Percentiles rank a stretch among this genome's conserved stretches.
These are phyloP conservation scores for Quaeritorhiza haematococci DNA, from an alignment of 371 early-diverging fungal species.

Conservation along the genomic window DNA sequence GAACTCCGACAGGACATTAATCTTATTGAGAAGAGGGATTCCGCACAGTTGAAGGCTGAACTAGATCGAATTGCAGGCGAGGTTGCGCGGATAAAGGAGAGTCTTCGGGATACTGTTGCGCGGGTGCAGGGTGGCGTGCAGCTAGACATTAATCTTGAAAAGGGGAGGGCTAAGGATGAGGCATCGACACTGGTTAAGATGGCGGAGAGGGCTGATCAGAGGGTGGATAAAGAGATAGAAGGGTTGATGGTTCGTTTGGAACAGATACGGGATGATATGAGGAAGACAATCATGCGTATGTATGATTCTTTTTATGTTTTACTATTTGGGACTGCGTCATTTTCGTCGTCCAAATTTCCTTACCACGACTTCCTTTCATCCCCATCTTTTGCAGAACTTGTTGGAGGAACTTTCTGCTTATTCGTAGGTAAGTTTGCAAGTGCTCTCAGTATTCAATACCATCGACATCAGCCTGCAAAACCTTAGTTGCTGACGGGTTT, in stretches of 20 bases:
- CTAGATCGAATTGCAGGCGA: slow-evolving; percentile 72
- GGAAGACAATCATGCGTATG: too few species aligned
- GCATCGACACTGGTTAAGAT: slow-evolving; percentile 23
- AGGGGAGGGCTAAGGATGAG: slow-evolving; percentile 85
- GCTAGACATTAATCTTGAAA: slow-evolving; percentile 86
- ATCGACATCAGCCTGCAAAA: too few species aligned
- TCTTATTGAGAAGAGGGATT: slow-evolving; percentile 81
- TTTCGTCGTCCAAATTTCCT: too few species aligned
- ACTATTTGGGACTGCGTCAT: too few species aligned
- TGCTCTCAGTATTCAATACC: too few species aligned
- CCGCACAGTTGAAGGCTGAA: slow-evolving; percentile 72
- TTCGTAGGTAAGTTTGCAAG: too few species aligned
- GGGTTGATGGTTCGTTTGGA: slow-evolving; percentile 20
- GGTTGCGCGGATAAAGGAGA: slow-evolving; percentile 70
- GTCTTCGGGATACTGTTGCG: slow-evolving; percentile 74
- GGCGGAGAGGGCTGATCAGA: slow-evolving; percentile 23
- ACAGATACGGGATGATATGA: slow-evolving; percentile 20
- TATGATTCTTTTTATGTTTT: too few species aligned
- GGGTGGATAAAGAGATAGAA: slow-evolving; percentile 31
- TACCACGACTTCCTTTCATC: too few species aligned
- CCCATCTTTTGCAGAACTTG: too few species aligned
- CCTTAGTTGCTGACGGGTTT: too few species aligned
- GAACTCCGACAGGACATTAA: slow-evolving; percentile 81
- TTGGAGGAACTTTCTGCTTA: too few species aligned
- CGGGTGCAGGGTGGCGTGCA: slow-evolving; percentile 82